A percentile compares a stretch with the other conserved stretches of the same genome.
phyloP scores from a whole-genome alignment of 768 basidiomycete species.

The Naganishia vaughanmartiniae region DNA sequence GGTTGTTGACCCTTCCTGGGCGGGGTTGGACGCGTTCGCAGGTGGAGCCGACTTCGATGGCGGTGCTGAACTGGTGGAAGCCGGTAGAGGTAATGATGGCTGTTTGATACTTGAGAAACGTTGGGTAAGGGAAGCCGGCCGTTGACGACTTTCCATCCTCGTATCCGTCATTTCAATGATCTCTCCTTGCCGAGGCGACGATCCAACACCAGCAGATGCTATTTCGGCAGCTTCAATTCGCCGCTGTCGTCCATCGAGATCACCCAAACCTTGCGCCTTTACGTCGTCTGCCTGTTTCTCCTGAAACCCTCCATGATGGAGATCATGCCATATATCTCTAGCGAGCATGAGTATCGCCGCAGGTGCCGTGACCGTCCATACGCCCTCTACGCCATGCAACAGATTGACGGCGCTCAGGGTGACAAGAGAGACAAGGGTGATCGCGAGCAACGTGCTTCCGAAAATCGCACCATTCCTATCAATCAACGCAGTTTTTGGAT shows the following conservation, averaged over 20 bases:
- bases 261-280: slow-evolving; percentile 24
- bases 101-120: not conserved
- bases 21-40: not conserved
- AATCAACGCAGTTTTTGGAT: slow-evolving; percentile 63
- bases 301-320: not conserved
- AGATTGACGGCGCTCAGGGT: slow-evolving; percentile 61
- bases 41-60: not conserved
- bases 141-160: not conserved
- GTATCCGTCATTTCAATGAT: slow-evolving; percentile 15
- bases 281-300: not conserved
- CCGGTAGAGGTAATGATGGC: not conserved
- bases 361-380: slow-evolving; percentile 66
- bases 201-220: not conserved
- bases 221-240: not conserved
- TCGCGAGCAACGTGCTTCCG: slow-evolving; percentile 65
- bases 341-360: slow-evolving; percentile 71
- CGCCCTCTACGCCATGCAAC: slow-evolving; percentile 48
- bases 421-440: slow-evolving; percentile 70
- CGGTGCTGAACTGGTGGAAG: too few relatives aligned
- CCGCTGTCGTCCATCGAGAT: slow-evolving; percentile 18
- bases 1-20: not conserved
- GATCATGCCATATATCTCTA: slow-evolving; percentile 60
- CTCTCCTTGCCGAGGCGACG: slow-evolving; percentile 5
- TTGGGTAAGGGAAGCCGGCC: slow-evolving; percentile 7
- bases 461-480: slow-evolving; percentile 74